Base-by-base conservation (phyloP, 2,329 filamentous ascomycete species). In the Talaromyces piceae region DNA sequence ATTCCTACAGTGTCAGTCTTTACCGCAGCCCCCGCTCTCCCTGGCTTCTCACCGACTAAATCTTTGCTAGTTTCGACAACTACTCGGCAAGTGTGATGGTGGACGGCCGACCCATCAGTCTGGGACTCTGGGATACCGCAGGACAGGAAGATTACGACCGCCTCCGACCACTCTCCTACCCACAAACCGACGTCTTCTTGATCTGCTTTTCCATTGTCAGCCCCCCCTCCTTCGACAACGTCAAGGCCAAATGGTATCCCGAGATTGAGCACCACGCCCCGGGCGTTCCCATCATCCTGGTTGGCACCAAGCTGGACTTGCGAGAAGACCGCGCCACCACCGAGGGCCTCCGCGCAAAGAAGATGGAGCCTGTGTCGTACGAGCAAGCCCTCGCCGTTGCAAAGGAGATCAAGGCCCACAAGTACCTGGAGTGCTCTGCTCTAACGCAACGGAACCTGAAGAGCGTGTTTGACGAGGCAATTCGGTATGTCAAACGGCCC, bases 41-140 rank as follows among this genome's bases (percentile, higher is more conserved):
- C 27, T 50, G 6, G 31, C n/a, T 22, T 59, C 43, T 47, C n/a
- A 49, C 28, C n/a, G n/a, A 50, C 39, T 50, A 26, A 46, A n/a
- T 33, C 11, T 43, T 7, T 18, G 54, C 18, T 61, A 95, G 90
- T 57, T 97, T 97, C 74, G 91, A 97, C 70, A 98, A 98, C 77
- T 97, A 97, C 78, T 95, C 91, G 31, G 93, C 93, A 58, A 95
- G 90, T 77, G 93, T 98, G 51, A 96, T 96, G 88, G 93, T 97
- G 51, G 93, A 97, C 77, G 90, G 91, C 64, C 95, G 95, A 77
- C 91, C 91, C 55, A 95, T 97, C 74, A 96, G 90, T 73, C 75
- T 98, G 62, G 93, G 91, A 60, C 77, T 98, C 27, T 97, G 93
- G 91, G 91, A 98, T 86, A 98, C 91, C 59, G 91, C 91, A 60